phyloP scores from a whole-genome alignment of 73 alveolate genomes.

The Blepharisma japonicum region DNA sequence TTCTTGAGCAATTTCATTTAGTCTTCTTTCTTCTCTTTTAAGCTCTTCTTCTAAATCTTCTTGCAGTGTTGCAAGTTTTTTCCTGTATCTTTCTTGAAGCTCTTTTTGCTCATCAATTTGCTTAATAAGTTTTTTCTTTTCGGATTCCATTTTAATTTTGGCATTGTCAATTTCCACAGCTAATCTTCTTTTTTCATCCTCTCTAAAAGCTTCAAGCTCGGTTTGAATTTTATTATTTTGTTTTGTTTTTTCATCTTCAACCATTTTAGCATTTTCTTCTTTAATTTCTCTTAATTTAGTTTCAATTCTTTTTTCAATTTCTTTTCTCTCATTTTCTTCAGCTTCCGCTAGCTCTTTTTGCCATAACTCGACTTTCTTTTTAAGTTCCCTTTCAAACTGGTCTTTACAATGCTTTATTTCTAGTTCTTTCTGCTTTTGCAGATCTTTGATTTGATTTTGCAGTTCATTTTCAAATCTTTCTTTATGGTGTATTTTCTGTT shows the following conservation, averaged over 20 bases:
- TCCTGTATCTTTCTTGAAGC: slow-evolving; percentile 9
- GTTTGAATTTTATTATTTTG: background rate
- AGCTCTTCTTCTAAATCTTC: slow-evolving; percentile 13
- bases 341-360: slow-evolving; percentile 2
- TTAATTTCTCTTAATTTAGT: background rate
- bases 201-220: background rate
- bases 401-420: background rate
- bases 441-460: background rate
- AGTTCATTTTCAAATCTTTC: slow-evolving; percentile 21
- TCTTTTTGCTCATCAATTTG: slow-evolving; percentile 13
- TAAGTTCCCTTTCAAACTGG: slow-evolving; percentile 19
- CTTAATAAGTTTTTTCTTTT: background rate
- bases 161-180: background rate
- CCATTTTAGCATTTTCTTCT: slow-evolving; percentile 13
- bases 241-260: slow-evolving; percentile 6
- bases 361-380: background rate
- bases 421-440: background rate
- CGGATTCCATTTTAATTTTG: background rate
- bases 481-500: background rate
- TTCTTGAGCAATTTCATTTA: background rate
- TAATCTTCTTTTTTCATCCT: background rate
- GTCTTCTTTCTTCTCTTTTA: slow-evolving; percentile 2
- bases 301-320: background rate
- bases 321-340: slow-evolving; percentile 26
- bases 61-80: background rate